phyloP scores from a whole-genome alignment of 2,329 filamentous ascomycete genomes.

The Dactylellina haptotyla region DNA sequence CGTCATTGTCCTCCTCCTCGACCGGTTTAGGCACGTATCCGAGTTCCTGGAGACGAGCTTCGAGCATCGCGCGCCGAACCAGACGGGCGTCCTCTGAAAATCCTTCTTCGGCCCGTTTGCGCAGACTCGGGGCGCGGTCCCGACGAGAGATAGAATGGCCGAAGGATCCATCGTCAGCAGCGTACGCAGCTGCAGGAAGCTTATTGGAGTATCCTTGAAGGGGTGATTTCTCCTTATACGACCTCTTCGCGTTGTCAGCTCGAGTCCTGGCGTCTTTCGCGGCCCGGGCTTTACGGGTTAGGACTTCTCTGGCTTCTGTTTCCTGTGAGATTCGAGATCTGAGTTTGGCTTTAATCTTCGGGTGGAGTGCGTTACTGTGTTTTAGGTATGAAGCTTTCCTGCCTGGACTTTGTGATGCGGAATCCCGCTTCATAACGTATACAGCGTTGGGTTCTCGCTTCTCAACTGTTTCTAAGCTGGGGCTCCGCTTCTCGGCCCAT shows the following conservation, averaged over 20 bases:
- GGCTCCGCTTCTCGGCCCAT: background rate
- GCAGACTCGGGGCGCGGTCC: background rate
- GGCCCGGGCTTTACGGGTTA: background rate
- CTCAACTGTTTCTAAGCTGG: background rate
- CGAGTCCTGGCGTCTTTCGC: background rate
- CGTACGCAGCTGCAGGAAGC: constrained; percentile 27
- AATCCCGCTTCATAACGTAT: too few relatives aligned
- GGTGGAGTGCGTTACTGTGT: background rate
- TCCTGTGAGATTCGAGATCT: constrained; percentile 1
- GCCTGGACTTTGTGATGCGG: too few relatives aligned
- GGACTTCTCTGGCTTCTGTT: background rate
- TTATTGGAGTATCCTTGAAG: constrained; percentile 32
- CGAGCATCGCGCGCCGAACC: background rate
- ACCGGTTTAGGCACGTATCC: constrained; percentile 7
- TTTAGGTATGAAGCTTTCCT: background rate
- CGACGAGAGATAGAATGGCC: constrained; percentile 16
- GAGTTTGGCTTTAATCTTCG: constrained; percentile 25
- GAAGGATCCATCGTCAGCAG: constrained; percentile 49
- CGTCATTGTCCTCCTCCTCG: background rate
- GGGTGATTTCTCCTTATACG: constrained; percentile 14
- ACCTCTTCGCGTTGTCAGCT: constrained; percentile 12
- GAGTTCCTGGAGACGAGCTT: constrained; percentile 24
- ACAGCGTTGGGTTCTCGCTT: background rate
- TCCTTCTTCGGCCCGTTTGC: background rate
- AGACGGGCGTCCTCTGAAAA: background rate